Percentiles rank a stretch among this genome's conserved stretches.
phyloP scores from a whole-genome alignment of 176 grass and related monocot species.

The Oropetium thomaeum region DNA sequence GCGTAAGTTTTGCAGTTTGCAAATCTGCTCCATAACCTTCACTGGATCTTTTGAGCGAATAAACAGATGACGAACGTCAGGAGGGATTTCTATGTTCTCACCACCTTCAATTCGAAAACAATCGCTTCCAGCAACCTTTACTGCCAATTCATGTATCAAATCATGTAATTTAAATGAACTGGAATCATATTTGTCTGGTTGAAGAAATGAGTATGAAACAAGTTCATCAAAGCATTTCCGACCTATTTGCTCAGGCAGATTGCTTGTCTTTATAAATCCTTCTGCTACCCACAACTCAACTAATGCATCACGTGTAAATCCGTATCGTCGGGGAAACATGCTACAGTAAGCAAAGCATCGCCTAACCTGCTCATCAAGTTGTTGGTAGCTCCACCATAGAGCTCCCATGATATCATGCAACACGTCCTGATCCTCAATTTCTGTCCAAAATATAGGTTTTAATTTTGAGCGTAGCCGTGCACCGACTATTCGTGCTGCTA shows the following conservation, averaged over 20 bases:
- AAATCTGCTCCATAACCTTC: background rate
- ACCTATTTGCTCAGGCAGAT: background rate
- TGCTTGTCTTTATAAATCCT: conserved; percentile 37
- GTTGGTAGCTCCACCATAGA: conserved; percentile 34
- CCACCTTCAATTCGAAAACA: background rate
- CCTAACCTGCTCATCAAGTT: conserved; percentile 9
- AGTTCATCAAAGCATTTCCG: conserved; percentile 23
- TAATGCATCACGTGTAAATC: background rate
- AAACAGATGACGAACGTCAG: conserved; percentile 31
- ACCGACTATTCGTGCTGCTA: conserved; percentile 17
- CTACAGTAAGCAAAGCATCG: conserved; percentile 39
- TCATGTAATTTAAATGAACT: conserved; percentile 35
- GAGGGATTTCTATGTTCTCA: background rate
- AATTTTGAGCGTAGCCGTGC: background rate
- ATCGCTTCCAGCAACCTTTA: background rate
- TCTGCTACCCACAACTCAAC: conserved; percentile 35
- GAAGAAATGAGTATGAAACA: conserved; percentile 34
- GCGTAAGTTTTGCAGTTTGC: conserved; percentile 23
- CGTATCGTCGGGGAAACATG: conserved; percentile 11
- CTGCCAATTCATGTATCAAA: conserved; percentile 28
- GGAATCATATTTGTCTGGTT: background rate
- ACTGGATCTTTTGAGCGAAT: background rate
- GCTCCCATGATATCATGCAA: conserved; percentile 31
- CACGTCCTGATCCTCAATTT: background rate
- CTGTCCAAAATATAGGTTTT: background rate